Percentiles rank a stretch among this genome's conserved stretches.
Conservation (phyloP, 2,329 filamentous ascomycete genomes). For the Fusarium proliferatum region DNA sequence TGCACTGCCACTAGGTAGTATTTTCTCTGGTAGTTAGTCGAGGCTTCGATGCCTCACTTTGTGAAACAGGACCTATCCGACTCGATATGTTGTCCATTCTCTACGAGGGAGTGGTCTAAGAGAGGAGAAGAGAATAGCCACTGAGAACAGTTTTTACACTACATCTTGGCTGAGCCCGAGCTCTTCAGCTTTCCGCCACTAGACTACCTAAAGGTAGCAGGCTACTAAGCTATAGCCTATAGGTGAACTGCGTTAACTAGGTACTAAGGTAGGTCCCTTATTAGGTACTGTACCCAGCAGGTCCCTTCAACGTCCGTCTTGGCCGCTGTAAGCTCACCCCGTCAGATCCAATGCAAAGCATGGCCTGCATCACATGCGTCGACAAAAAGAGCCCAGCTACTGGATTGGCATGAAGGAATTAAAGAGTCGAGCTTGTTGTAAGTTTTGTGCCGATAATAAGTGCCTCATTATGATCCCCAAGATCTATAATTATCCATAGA, state of each 20-base stretch:
- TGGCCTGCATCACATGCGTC: constrained; percentile 20
- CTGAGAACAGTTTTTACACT: not conserved
- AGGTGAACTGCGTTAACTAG: not conserved
- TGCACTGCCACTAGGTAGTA: constrained; percentile 6
- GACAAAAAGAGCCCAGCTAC: not conserved
- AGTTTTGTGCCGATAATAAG: not conserved
- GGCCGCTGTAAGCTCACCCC: not conserved
- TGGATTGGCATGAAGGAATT: not conserved
- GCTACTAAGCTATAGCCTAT: not conserved
- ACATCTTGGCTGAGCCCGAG: not conserved
- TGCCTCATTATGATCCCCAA: not conserved
- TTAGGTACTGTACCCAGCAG: constrained; percentile 22
- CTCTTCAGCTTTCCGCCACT: constrained; percentile 2
- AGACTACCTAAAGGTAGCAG: not conserved
- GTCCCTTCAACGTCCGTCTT: constrained; percentile 20
- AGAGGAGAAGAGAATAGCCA: not conserved
- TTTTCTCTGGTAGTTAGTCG: not conserved
- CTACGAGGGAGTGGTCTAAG: not conserved
- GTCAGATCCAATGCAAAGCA: not conserved
- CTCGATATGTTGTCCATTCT: not conserved
- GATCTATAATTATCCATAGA: constrained; percentile 10
- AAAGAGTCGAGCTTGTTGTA: not conserved
- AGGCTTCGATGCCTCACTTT: not conserved
- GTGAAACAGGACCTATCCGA: not conserved
- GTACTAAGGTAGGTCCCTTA: not conserved